Evolutionary conservation across 2,329 filamentous ascomycete species (phyloP), one percentile per base, ranked within the genome.

Genomic region (Massarina eburnea): DNA sequence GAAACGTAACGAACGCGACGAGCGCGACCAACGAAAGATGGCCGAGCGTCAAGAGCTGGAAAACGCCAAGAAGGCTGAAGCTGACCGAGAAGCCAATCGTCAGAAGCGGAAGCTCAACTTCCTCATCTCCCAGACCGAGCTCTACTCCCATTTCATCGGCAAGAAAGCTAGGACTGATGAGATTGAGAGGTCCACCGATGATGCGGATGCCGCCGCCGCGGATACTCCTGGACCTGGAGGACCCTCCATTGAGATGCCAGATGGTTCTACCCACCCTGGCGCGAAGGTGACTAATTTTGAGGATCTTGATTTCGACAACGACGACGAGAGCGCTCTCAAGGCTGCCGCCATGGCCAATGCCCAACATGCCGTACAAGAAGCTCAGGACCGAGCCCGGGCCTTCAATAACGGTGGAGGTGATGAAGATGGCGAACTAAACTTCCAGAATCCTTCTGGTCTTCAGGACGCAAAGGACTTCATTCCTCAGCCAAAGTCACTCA

Each of bases 71-170:
- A 95, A 92, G 73, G 91, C 92, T 49, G 94, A 99, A 76, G 94
- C 94, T 4, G 94, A 97, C 61, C 91, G 95, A 55, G 94, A 99
- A 80, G 91, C 94, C 14, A 95, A 95, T 59, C 84, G 94, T 54
- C 94, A 99, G 75, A 96, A 95, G 82, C 85, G 94, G 62, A 99
- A 99, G 77, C 88, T 99, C 69, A 97, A 99, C 74, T 99, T 99
- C 80, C 81, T 99, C 54, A 99, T 99, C 71, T 96, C 92, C 1
- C 94, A 99, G 74, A 99, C 94, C 1, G 94, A 99, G 70, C 80
- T 99, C 40, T 99, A 99, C 77, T 97, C 92, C 33, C 94, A 99
- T 78, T 99, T 99, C 72, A 96, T 99, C 61, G 92, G 94, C 70
- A 95, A 96, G 76, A 99, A 99, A 78, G 95, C 97, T 73, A 96